Conservation (phyloP, 768 basidiomycete species). For the Boletus eberwhitei region DNA sequence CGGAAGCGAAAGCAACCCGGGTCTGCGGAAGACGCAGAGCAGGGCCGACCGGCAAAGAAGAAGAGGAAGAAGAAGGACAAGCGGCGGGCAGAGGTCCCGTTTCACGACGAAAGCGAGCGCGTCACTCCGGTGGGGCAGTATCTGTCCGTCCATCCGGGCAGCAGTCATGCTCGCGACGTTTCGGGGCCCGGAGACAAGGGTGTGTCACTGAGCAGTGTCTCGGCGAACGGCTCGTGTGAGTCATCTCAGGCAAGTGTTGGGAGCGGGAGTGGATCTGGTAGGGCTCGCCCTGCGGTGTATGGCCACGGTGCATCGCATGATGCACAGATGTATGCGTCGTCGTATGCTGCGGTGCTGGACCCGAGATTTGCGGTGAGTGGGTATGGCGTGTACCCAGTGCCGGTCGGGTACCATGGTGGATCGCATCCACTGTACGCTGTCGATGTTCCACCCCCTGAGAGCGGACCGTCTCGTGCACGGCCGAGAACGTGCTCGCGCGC, state of each 20-base stretch:
- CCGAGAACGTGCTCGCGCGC: background rate
- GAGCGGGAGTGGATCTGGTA: conserved; percentile 12
- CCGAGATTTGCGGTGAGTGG: conserved; percentile 5
- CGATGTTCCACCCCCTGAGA: background rate
- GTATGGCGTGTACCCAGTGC: background rate
- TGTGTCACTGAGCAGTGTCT: conserved; percentile 9
- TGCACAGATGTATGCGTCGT: background rate
- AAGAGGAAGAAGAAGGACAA: conserved; percentile 28
- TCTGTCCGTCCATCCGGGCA: background rate
- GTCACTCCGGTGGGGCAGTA: background rate
- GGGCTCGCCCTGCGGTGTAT: conserved; percentile 7
- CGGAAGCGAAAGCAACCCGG: conserved; percentile 38
- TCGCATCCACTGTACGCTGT: background rate
- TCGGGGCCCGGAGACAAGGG: conserved; percentile 19
- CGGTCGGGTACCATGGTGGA: background rate
- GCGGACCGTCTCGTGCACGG: conserved; percentile 3
- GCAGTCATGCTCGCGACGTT: conserved; percentile 18
- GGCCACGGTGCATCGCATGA: background rate
- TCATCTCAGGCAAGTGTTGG: conserved; percentile 18
- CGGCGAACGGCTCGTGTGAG: conserved; percentile 9
- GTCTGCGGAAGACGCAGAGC: conserved; percentile 15
- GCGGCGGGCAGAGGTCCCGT: conserved; percentile 20
- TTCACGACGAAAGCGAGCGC: conserved; percentile 6
- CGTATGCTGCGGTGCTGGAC: conserved; percentile 15
- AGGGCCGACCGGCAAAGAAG: conserved; percentile 23